Percentiles rank a stretch among this genome's conserved stretches.
phyloP scores from a whole-genome alignment of 345 rosid genomes.

The Noccaea caerulescens region DNA sequence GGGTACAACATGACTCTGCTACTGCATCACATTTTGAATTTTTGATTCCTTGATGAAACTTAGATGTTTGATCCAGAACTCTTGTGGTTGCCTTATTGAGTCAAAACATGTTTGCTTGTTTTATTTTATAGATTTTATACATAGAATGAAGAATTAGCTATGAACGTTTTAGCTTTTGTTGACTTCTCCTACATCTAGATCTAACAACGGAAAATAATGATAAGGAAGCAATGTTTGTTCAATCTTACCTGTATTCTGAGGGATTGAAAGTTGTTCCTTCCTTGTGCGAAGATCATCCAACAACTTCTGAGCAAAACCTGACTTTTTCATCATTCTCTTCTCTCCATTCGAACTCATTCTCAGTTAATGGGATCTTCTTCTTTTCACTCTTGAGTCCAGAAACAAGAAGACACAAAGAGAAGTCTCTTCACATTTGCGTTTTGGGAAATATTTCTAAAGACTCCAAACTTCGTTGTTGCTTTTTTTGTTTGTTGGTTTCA shows the following conservation, averaged over 20 bases:
- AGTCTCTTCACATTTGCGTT: constrained; percentile 27
- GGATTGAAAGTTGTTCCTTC: constrained; percentile 69
- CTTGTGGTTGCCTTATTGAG: neutral
- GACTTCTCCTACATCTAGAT: constrained; percentile 9
- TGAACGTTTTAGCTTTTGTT: neutral
- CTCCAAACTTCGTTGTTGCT: neutral
- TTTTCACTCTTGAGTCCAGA: neutral
- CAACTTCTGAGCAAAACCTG: constrained; percentile 92
- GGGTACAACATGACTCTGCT: constrained; percentile 3
- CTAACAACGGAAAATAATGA: neutral
- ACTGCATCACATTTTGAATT: neutral
- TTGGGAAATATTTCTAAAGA: constrained; percentile 23
- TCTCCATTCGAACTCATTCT: constrained; percentile 38
- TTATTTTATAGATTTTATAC: neutral
- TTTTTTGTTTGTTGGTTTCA: constrained; percentile 26
- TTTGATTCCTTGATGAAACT: neutral
- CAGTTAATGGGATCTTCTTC: constrained; percentile 21
- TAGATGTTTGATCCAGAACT: neutral
- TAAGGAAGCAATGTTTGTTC: neutral
- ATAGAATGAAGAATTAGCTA: neutral
- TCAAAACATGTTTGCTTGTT: neutral
- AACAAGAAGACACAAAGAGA: constrained; percentile 16
- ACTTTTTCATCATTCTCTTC: constrained; percentile 69
- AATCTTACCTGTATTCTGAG: constrained; percentile 62
- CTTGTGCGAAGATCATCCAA: constrained; percentile 82